These are phyloP conservation scores for Globisporangium cederbergense DNA, from an alignment of 352 stramenopile species.

Conservation along the genomic window DNA sequence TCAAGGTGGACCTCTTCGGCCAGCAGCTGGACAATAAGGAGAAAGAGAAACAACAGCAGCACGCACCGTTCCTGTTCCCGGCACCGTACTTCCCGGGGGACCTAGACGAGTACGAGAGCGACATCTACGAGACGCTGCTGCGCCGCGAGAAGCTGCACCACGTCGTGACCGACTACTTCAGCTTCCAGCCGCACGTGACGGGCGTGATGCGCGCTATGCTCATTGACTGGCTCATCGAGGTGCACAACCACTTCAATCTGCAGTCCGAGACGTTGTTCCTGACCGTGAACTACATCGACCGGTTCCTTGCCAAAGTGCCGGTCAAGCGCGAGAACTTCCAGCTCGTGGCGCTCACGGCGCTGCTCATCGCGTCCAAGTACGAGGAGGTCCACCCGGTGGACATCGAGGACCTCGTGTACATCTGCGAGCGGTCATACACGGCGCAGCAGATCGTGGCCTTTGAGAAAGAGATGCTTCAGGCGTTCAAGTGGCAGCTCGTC, in stretches of 20 bases:
- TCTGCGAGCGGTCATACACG: slow-evolving; percentile 97
- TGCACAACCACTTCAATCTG: slow-evolving; percentile 99
- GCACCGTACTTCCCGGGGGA: slow-evolving; percentile 33
- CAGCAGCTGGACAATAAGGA: slow-evolving; percentile 4
- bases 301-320: slow-evolving; percentile 89
- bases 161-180: slow-evolving; percentile 48
- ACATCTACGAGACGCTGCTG: slow-evolving; percentile 51
- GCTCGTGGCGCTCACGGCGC: slow-evolving; percentile 94
- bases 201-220: slow-evolving; percentile 67
- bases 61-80: slow-evolving; percentile 19
- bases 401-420: slow-evolving; percentile 96
- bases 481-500: slow-evolving; percentile 95
- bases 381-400: slow-evolving; percentile 99
- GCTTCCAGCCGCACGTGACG: slow-evolving; percentile 44
- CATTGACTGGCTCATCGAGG: slow-evolving; percentile 88
- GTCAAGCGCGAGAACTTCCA: slow-evolving; percentile 95
- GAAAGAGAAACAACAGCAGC: slow-evolving; percentile 2
- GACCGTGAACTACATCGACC: slow-evolving; percentile 98
- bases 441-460: slow-evolving; percentile 68
- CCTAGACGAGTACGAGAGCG: slow-evolving; percentile 48
- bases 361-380: slow-evolving; percentile 99
- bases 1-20: slow-evolving; percentile 13
- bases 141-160: slow-evolving; percentile 41
- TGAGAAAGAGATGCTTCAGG: slow-evolving; percentile 95
- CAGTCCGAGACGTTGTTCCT: slow-evolving; percentile 97